Percentiles rank a stretch among this genome's conserved stretches.
These are phyloP conservation scores for Leucocoprinus sp. DNA, from an alignment of 768 basidiomycete genomes.

Conservation along the genomic window DNA sequence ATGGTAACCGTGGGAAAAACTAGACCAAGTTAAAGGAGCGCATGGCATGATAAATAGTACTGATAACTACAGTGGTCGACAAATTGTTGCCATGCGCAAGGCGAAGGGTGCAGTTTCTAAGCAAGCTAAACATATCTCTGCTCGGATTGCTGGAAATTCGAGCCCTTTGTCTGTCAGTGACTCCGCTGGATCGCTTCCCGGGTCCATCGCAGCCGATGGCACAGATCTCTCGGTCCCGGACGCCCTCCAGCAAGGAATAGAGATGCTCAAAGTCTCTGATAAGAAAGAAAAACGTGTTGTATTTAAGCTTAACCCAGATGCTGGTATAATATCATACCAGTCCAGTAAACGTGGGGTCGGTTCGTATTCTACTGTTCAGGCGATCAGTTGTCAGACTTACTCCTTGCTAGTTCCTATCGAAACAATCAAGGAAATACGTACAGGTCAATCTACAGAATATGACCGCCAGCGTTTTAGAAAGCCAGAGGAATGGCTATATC, in stretches of 20 bases:
- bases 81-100: neutral
- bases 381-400: neutral
- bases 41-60: too few relatives aligned
- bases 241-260: conserved; percentile 46
- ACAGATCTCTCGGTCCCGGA: conserved; percentile 31
- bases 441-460: conserved; percentile 60
- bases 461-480: conserved; percentile 66
- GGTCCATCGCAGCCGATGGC: neutral
- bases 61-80: too few relatives aligned
- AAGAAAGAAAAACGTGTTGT: conserved; percentile 61
- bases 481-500: conserved; percentile 49
- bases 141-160: neutral
- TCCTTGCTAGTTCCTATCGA: conserved; percentile 67
- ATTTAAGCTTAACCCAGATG: conserved; percentile 69
- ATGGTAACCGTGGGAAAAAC: too few relatives aligned
- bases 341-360: conserved; percentile 53
- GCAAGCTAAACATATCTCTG: neutral
- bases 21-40: too few relatives aligned
- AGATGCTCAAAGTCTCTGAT: conserved; percentile 76
- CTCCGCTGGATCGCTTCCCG: neutral
- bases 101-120: neutral
- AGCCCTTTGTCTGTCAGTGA: neutral
- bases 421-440: conserved; percentile 79
- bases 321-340: conserved; percentile 67
- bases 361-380: conserved; percentile 25